Evolutionary conservation across 371 early-diverging fungal genomes (phyloP), one percentile per base, ranked within the genome.

Genomic region (Apophysomyces elegans): DNA sequence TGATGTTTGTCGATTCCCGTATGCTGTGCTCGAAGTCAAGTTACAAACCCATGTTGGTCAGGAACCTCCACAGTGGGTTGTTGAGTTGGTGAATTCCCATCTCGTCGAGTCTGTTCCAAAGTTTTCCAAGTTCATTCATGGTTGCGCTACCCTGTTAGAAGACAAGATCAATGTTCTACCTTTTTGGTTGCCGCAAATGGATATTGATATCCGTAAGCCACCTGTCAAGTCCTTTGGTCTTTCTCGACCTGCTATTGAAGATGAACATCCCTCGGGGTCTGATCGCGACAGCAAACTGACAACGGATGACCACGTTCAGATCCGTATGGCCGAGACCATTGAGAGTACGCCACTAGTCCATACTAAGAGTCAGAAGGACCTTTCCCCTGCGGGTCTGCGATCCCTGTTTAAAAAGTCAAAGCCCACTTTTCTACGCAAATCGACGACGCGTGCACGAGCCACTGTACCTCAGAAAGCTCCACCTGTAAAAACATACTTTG

Each of bases 111-210:
- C 96, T 18, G 98, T 99, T 7, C 98, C 99, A 62, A 99, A 98
- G 76, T 99, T 99, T 83, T 95, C 95, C 58, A 99, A 99, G 78
- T 99, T 97, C 80, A 91, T 98, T 66, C 99, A 99, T 79, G 99
- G 99, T 61, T 90, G 93, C 38, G 92, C 99, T 21, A 94, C 96
- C 3, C 84, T 99, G 47, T 84, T 98, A 56, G 95, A 95, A 68
- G 88, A 91, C 63, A 86, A 89, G 61, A 94, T 99, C 45, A 85
- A 90, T 45, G 86, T 95, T 38, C 86, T 99, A 62, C 99, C 99
- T 9, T 99, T 98, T 81, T 99, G 99, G 99, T 81, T 92, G 50
- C 95, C 96, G 26, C 99, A 99, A 76, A 98, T 99, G 96, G 92
- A 93, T 68, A 86, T 90, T 37, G 98, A 99, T 74, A 96, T 97